Percentiles rank a stretch among this genome's conserved stretches.
These are phyloP conservation scores for Candida sojae DNA, from an alignment of 1,139 yeast genomes.

Conservation along the genomic window DNA sequence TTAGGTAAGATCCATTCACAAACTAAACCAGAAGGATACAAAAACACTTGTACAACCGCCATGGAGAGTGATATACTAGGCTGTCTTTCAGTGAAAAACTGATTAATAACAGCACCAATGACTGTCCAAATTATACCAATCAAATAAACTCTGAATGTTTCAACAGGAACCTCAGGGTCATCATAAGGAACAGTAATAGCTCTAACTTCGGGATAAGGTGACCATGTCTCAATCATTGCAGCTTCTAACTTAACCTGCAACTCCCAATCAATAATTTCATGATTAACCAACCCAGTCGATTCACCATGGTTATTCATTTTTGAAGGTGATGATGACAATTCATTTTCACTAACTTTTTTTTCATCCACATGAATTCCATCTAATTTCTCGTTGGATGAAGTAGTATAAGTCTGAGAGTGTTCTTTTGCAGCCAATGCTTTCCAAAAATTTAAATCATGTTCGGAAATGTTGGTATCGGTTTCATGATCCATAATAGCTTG, in stretches of 20 bases:
- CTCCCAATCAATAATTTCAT: conserved; percentile 21
- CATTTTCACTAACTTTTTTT: neutral
- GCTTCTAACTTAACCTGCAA: conserved; percentile 42
- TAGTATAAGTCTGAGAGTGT: neutral
- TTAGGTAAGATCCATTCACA: conserved; percentile 23
- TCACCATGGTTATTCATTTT: neutral
- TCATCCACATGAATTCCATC: neutral
- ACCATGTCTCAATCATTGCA: conserved; percentile 49
- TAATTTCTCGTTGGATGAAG: neutral
- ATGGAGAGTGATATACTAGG: conserved; percentile 50
- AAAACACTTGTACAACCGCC: conserved; percentile 29
- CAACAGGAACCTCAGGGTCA: conserved; percentile 51
- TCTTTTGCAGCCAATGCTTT: conserved; percentile 4
- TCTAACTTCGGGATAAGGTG: conserved; percentile 69
- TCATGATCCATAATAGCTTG: conserved; percentile 20
- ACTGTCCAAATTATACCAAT: conserved; percentile 53
- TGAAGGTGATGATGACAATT: neutral
- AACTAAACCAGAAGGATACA: conserved; percentile 25
- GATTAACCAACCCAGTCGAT: too few relatives aligned
- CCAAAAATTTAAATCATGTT: conserved; percentile 9
- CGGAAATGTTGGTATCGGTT: conserved; percentile 19
- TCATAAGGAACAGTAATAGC: conserved; percentile 57
- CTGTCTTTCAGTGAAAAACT: conserved; percentile 58
- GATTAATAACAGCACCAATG: conserved; percentile 58
- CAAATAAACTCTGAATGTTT: conserved; percentile 56